A percentile compares a stretch with the other conserved stretches of the same genome.
Conservation (phyloP, 805 yeast species). For the Metschnikowia similis region DNA sequence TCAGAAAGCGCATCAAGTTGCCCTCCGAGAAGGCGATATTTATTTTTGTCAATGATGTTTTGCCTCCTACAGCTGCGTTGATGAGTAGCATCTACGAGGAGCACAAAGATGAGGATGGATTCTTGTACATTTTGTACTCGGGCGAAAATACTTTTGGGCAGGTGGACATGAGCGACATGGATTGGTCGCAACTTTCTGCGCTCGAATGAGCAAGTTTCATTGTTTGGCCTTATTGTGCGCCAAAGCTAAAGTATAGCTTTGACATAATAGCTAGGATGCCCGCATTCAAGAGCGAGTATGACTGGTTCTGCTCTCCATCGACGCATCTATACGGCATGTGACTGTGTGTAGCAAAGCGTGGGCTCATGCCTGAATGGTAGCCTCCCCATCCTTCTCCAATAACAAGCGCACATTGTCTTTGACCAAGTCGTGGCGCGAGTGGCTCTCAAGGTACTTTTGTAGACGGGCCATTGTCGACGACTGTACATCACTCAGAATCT, state of each 20-base stretch:
- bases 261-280: neutral
- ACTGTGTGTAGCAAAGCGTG: neutral
- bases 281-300: neutral
- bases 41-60: conserved; percentile 92
- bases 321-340: neutral
- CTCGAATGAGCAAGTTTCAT: neutral
- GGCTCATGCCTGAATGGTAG: conserved; percentile 3
- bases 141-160: conserved; percentile 97
- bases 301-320: conserved; percentile 2
- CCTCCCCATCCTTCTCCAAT: conserved; percentile 12
- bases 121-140: conserved; percentile 89
- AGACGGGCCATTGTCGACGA: conserved; percentile 6
- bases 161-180: conserved; percentile 19
- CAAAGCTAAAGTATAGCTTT: neutral
- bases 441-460: conserved; percentile 4
- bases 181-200: conserved; percentile 12
- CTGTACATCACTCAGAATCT: neutral
- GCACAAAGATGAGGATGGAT: conserved; percentile 97
- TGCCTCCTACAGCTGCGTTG: conserved; percentile 97
- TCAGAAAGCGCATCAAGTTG: conserved; percentile 90
- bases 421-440: conserved; percentile 6
- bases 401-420: conserved; percentile 7
- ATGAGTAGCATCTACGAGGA: conserved; percentile 94
- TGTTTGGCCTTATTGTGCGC: neutral
- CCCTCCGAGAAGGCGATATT: conserved; percentile 98